A percentile compares a stretch with the other conserved stretches of the same genome.
Conservation (phyloP, 2,329 filamentous ascomycete genomes). For the Verticillium zaregamsianum region DNA sequence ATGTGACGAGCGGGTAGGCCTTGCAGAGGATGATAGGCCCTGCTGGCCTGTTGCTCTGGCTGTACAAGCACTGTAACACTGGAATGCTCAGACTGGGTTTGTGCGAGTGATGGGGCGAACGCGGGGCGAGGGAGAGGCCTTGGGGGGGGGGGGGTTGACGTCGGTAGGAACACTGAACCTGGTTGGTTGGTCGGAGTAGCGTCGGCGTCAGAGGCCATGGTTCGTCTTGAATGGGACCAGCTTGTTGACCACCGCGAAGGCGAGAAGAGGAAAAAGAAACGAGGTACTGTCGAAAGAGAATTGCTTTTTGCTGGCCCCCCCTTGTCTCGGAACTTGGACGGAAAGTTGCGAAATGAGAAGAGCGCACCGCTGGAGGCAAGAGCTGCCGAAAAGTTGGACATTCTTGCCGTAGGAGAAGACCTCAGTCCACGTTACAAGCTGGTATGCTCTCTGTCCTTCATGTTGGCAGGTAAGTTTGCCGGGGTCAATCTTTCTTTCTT, state of each 20-base stretch:
- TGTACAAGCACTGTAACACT: too few relatives aligned
- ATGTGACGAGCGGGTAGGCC: not conserved
- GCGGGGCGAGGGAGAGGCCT: too few relatives aligned
- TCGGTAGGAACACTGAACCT: not conserved
- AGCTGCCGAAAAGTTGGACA: too few relatives aligned
- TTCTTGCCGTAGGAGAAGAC: too few relatives aligned
- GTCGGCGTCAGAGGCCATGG: not conserved
- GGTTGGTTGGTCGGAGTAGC: not conserved
- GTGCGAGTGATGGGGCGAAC: not conserved
- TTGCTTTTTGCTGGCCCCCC: not conserved
- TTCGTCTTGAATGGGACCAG: not conserved
- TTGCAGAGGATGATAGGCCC: not conserved
- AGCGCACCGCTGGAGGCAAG: not conserved
- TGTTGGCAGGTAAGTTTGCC: too few relatives aligned
- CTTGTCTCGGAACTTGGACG: not conserved
- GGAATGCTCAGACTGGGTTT: not conserved
- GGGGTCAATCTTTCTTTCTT: not conserved
- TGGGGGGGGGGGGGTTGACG: too few relatives aligned
- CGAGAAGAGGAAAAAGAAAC: not conserved
- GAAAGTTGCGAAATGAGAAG: not conserved
- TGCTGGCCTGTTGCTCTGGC: not conserved
- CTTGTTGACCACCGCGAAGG: too few relatives aligned
- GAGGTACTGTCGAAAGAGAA: not conserved
- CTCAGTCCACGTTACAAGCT: too few relatives aligned
- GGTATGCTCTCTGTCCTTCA: too few relatives aligned